Conservation (phyloP, 2,329 filamentous ascomycete genomes). For the Cladophialophora yegresii region DNA sequence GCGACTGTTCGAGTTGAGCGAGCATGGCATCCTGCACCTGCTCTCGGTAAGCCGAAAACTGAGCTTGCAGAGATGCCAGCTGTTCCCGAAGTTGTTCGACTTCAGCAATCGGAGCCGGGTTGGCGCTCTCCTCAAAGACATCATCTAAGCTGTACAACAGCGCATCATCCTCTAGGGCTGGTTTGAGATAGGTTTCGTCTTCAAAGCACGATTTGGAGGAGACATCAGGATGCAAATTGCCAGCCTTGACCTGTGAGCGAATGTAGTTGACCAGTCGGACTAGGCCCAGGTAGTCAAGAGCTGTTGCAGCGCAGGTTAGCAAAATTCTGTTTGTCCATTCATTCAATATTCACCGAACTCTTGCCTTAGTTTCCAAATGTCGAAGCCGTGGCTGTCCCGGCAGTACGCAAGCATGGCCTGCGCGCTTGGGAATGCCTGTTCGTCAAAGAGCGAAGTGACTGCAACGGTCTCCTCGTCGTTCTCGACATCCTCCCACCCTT, state of each 20-base stretch:
- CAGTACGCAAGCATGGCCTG: conserved; percentile 68
- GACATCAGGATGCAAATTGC: conserved; percentile 54
- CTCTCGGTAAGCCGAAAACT: conserved; percentile 66
- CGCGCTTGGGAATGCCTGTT: conserved; percentile 65
- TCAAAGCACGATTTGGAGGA: conserved; percentile 65
- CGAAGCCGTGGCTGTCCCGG: conserved; percentile 66
- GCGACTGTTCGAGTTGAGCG: conserved; percentile 60
- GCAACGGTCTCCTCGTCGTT: conserved; percentile 62
- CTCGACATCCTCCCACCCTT: conserved; percentile 62
- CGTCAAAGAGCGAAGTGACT: conserved; percentile 69
- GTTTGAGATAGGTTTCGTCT: conserved; percentile 80
- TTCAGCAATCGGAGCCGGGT: conserved; percentile 47
- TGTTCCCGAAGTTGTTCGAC: conserved; percentile 64
- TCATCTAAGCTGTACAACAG: conserved; percentile 87
- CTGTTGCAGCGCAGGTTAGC: conserved; percentile 35
- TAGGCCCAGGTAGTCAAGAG: conserved; percentile 70
- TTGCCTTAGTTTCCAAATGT: conserved; percentile 64
- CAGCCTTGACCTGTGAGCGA: conserved; percentile 51
- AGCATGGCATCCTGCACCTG: conserved; percentile 68
- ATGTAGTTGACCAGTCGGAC: conserved; percentile 75
- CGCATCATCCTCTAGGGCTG: conserved; percentile 84
- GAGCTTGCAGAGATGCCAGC: conserved; percentile 59
- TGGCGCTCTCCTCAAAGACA: conserved; percentile 52
- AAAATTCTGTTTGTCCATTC: conserved; percentile 11
- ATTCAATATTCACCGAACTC: conserved; percentile 46